These are phyloP conservation scores for Pseudogymnoascus destructans DNA, from an alignment of 2,329 filamentous ascomycete species.

Conservation along the genomic window DNA sequence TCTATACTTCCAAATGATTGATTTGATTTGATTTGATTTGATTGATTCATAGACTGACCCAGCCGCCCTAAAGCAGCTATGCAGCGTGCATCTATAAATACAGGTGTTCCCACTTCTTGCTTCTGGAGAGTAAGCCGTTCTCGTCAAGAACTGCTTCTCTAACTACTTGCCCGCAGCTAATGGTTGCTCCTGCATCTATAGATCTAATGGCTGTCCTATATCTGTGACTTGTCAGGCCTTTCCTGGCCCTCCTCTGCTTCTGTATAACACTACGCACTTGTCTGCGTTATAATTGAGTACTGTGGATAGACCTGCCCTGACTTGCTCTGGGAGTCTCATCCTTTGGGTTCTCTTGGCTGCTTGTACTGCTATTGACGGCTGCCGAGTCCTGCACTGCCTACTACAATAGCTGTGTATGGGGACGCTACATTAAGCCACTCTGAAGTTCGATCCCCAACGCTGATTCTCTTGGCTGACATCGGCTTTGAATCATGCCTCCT, in stretches of 20 bases:
- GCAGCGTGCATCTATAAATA: slow-evolving; percentile 17
- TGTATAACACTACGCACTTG: slow-evolving; percentile 21
- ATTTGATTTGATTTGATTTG: neutral
- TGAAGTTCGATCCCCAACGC: too few relatives aligned
- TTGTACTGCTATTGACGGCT: too few relatives aligned
- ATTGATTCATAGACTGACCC: slow-evolving; percentile 16
- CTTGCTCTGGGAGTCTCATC: slow-evolving; percentile 22
- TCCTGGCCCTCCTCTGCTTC: slow-evolving; percentile 20
- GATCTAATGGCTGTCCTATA: slow-evolving; percentile 20
- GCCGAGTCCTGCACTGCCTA: too few relatives aligned
- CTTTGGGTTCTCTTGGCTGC: slow-evolving; percentile 26
- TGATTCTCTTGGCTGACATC: too few relatives aligned
- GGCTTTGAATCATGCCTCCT: too few relatives aligned
- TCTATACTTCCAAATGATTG: too few relatives aligned
- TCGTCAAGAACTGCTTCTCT: slow-evolving; percentile 13
- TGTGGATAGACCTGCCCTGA: slow-evolving; percentile 19
- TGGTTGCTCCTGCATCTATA: slow-evolving; percentile 11
- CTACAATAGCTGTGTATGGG: neutral
- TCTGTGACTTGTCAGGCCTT: slow-evolving; percentile 18
- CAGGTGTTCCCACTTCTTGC: slow-evolving; percentile 14
- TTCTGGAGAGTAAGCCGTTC: slow-evolving; percentile 15
- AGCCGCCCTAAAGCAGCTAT: slow-evolving; percentile 17
- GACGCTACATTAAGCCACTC: neutral
- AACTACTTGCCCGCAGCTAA: neutral
- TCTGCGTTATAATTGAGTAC: slow-evolving; percentile 19